Conservation (phyloP, 306 rosid genomes). For the Comarum palustre region DNA sequence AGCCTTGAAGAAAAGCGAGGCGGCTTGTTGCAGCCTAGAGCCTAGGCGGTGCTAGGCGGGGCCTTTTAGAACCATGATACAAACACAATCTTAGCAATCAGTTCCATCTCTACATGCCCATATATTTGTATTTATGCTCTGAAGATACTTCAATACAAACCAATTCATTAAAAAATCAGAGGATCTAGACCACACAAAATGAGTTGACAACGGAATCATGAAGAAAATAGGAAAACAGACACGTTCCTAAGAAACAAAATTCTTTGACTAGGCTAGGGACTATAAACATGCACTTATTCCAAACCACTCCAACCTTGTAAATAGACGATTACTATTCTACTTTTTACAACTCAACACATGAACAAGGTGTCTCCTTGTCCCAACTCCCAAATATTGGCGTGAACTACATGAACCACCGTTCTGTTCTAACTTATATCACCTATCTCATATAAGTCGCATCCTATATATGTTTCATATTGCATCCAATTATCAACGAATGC, state of each 20-base stretch:
- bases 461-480: neutral
- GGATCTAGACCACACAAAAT: neutral
- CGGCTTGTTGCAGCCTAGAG: too few relatives aligned
- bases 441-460: neutral
- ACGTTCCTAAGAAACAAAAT: slow-evolving; percentile 13
- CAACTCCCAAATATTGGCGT: neutral
- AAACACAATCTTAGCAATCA: too few relatives aligned
- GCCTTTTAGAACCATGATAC: too few relatives aligned
- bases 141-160: neutral
- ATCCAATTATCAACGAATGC: too few relatives aligned
- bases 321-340: neutral
- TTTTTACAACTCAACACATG: neutral
- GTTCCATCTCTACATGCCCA: neutral
- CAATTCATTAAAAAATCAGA: neutral
- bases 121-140: neutral
- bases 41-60: too few relatives aligned
- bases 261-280: slow-evolving; percentile 9
- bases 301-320: neutral
- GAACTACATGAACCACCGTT: neutral
- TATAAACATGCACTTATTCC: neutral
- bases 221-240: too few relatives aligned
- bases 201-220: too few relatives aligned
- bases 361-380: neutral
- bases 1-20: too few relatives aligned
- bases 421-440: neutral